phyloP scores from a whole-genome alignment of 2,329 filamentous ascomycete species.

The Hymenotorrendiella dingleyae region DNA sequence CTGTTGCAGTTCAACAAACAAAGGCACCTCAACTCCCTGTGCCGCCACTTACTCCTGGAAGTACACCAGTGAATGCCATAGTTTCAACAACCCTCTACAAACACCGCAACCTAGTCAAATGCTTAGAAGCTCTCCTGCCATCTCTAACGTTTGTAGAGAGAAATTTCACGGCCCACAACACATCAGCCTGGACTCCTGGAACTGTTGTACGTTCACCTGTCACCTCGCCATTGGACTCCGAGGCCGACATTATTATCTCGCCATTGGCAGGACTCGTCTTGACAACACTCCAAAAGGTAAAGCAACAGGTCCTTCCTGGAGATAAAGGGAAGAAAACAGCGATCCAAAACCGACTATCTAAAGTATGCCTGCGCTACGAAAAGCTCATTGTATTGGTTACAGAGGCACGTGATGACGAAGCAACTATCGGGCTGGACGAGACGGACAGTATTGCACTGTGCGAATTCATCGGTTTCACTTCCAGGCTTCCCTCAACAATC shows the following conservation, averaged over 20 bases:
- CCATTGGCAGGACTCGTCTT: constrained; percentile 63
- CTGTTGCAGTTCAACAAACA: constrained; percentile 5
- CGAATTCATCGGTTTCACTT: constrained; percentile 28
- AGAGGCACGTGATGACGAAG: constrained; percentile 43
- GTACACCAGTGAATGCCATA: constrained; percentile 38
- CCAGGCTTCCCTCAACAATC: constrained; percentile 34
- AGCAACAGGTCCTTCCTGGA: constrained; percentile 65
- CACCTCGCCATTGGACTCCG: constrained; percentile 39
- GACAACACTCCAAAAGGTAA: constrained; percentile 65
- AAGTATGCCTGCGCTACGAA: constrained; percentile 56
- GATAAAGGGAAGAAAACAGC: constrained; percentile 39
- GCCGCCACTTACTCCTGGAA: constrained; percentile 12
- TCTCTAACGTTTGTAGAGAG: constrained; percentile 52
- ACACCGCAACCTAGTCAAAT: constrained; percentile 42
- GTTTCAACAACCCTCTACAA: constrained; percentile 42
- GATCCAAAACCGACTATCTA: constrained; percentile 50
- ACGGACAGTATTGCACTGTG: constrained; percentile 22
- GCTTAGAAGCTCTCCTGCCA: constrained; percentile 44
- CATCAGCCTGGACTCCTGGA: constrained; percentile 30
- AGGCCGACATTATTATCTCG: constrained; percentile 70
- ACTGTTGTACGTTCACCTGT: constrained; percentile 32
- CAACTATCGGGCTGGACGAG: constrained; percentile 24
- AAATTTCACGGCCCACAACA: constrained; percentile 44
- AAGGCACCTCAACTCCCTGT: constrained; percentile 12
- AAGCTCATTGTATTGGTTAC: constrained; percentile 62